phyloP scores from a whole-genome alignment of 495 filamentous ascomycete species.

The Neurospora sp. region DNA sequence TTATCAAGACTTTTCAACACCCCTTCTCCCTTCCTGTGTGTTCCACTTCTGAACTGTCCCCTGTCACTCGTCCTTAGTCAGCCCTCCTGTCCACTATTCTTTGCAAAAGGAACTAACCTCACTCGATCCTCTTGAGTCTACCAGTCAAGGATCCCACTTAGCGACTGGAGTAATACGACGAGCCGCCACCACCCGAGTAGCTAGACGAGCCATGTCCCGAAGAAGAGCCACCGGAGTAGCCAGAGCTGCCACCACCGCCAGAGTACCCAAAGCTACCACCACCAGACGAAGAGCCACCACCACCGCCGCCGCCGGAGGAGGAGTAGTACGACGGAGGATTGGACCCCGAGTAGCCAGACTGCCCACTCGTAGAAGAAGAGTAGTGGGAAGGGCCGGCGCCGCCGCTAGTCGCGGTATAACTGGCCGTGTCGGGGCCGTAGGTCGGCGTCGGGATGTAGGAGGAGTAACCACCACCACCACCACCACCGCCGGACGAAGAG shows the following conservation, averaged over 20 bases:
- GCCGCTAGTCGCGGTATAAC: neutral
- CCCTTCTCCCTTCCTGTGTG: neutral
- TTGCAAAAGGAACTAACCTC: neutral
- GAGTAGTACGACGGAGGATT: neutral
- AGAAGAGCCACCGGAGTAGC: neutral
- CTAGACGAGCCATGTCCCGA: neutral
- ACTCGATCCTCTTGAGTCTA: neutral
- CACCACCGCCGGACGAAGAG: neutral
- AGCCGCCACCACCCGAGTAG: neutral
- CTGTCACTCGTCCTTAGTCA: neutral
- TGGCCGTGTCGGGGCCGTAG: neutral
- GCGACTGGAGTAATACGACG: neutral
- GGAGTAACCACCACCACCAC: neutral
- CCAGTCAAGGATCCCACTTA: neutral
- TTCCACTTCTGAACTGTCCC: neutral
- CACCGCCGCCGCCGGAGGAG: neutral
- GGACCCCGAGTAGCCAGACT: neutral
- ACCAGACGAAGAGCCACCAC: neutral
- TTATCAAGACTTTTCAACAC: neutral
- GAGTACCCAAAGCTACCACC: neutral
- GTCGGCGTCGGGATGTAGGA: neutral
- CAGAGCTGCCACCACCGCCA: neutral
- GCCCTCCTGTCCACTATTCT: neutral
- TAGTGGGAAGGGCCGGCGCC: neutral
- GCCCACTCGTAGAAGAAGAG: neutral